Evolutionary conservation across 78 protist genomes (phyloP).

Genomic region (Ministeria vibrans): DNA sequence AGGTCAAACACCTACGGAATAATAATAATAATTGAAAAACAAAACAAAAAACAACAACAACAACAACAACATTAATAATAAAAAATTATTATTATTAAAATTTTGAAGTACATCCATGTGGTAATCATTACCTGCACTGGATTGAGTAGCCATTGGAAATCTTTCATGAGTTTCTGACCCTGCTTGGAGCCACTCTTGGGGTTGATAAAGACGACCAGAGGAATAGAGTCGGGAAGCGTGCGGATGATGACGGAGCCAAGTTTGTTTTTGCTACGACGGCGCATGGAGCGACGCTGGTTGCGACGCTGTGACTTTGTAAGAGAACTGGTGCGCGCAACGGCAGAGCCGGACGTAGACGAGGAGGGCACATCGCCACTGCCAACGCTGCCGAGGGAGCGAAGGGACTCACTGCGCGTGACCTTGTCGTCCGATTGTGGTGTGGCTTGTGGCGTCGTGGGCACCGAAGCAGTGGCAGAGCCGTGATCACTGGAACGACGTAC

Average conservation of each 20-base stretch:
- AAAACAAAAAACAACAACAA: background rate
- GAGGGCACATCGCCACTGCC: too few relatives aligned
- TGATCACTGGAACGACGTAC: too few relatives aligned
- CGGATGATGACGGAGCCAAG: background rate
- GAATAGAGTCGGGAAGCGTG: background rate
- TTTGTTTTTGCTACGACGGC: background rate
- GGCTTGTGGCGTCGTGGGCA: too few relatives aligned
- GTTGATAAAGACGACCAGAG: conserved; percentile 27
- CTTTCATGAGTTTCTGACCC: conserved; percentile 1
- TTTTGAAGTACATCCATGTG: background rate
- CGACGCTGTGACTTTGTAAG: background rate
- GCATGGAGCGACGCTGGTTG: background rate
- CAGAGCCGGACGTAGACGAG: background rate
- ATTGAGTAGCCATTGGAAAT: background rate
- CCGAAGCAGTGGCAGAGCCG: too few relatives aligned
- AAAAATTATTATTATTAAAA: too few relatives aligned
- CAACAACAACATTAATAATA: background rate
- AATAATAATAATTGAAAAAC: background rate
- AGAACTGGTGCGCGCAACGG: background rate
- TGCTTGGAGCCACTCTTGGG: conserved; percentile 26
- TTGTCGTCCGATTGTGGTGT: too few relatives aligned
- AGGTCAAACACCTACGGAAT: conserved; percentile 15
- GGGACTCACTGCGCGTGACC: too few relatives aligned
- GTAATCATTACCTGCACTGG: background rate
- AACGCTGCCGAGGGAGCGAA: too few relatives aligned